These are phyloP conservation scores for Nakaseomyces delphensis DNA, from an alignment of 1,139 yeast genomes.

Conservation along the genomic window DNA sequence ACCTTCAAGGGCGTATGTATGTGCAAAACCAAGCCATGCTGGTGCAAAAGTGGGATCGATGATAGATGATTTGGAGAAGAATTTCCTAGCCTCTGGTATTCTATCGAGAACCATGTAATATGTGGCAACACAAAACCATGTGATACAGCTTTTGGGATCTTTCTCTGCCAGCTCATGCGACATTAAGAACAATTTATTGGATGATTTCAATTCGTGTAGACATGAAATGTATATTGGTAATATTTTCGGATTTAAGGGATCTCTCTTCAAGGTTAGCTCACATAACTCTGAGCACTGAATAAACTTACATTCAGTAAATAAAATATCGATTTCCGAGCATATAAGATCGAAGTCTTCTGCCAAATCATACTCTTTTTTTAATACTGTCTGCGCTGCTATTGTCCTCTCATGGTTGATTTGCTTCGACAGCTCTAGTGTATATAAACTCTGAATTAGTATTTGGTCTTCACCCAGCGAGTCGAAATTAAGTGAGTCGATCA, in stretches of 20 bases:
- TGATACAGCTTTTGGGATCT: slow-evolving; percentile 72
- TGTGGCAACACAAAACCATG: slow-evolving; percentile 91
- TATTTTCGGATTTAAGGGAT: slow-evolving; percentile 62
- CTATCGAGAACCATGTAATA: slow-evolving; percentile 74
- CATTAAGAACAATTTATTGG: slow-evolving; percentile 67
- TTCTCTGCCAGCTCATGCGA: slow-evolving; percentile 84
- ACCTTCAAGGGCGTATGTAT: slow-evolving; percentile 94
- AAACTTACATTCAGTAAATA: slow-evolving; percentile 72
- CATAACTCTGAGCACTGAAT: slow-evolving; percentile 69
- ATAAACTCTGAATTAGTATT: slow-evolving; percentile 67
- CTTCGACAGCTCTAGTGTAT: slow-evolving; percentile 69
- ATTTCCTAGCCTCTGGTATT: slow-evolving; percentile 74
- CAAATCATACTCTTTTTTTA: slow-evolving; percentile 65
- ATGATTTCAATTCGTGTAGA: slow-evolving; percentile 74
- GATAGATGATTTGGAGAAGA: slow-evolving; percentile 82
- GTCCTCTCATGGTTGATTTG: slow-evolving; percentile 53
- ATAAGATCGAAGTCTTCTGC: slow-evolving; percentile 63
- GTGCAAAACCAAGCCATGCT: slow-evolving; percentile 98
- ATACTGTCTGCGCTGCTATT: slow-evolving; percentile 56
- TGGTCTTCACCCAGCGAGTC: slow-evolving; percentile 70
- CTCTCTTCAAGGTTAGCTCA: slow-evolving; percentile 52
- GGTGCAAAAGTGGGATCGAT: slow-evolving; percentile 86
- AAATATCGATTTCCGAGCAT: slow-evolving; percentile 59
- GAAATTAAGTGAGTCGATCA: slow-evolving; percentile 54
- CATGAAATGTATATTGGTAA: slow-evolving; percentile 79